A percentile compares a stretch with the other conserved stretches of the same genome.
phyloP scores from a whole-genome alignment of 371 early-diverging fungal species.

The Apophysomyces trapeziformis region DNA sequence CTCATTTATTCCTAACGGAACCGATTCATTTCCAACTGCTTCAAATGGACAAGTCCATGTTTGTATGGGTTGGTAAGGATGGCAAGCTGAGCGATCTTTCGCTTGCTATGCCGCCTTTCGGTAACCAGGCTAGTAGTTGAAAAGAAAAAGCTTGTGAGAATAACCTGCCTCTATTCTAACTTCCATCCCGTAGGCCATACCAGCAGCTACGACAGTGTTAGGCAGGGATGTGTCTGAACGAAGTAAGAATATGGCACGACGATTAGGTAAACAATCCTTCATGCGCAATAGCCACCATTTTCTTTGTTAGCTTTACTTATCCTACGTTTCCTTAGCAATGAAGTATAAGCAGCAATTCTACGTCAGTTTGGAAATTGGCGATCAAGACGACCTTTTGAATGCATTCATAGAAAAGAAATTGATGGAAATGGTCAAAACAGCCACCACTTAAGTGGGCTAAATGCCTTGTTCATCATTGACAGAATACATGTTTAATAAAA shows the following conservation, averaged over 20 bases:
- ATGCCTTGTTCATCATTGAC: not conserved
- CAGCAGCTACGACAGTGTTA: constrained; percentile 51
- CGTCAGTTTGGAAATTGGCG: constrained; percentile 40
- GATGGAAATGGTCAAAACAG: constrained; percentile 35
- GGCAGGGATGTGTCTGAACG: constrained; percentile 48
- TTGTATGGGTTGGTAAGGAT: constrained; percentile 48
- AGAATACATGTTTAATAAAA: not conserved
- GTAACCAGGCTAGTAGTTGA: constrained; percentile 27
- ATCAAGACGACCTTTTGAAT: constrained; percentile 44
- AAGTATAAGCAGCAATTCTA: constrained; percentile 49
- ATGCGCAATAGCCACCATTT: not conserved
- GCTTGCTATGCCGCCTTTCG: constrained; percentile 44
- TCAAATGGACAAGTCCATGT: constrained; percentile 41
- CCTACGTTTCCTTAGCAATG: constrained; percentile 25
- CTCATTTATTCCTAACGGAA: constrained; percentile 43
- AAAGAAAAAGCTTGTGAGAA: not conserved
- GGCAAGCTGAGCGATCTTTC: constrained; percentile 48
- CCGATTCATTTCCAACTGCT: constrained; percentile 44
- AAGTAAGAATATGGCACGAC: constrained; percentile 43
- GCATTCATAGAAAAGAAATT: constrained; percentile 56
- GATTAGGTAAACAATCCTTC: constrained; percentile 38
- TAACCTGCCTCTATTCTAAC: not conserved
- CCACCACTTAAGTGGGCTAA: constrained; percentile 15
- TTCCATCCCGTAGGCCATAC: constrained; percentile 24
- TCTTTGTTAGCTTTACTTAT: no score